These are phyloP conservation scores for Puccinia novopanici DNA, from an alignment of 1,284 basidiomycete genomes.

Conservation along the genomic window DNA sequence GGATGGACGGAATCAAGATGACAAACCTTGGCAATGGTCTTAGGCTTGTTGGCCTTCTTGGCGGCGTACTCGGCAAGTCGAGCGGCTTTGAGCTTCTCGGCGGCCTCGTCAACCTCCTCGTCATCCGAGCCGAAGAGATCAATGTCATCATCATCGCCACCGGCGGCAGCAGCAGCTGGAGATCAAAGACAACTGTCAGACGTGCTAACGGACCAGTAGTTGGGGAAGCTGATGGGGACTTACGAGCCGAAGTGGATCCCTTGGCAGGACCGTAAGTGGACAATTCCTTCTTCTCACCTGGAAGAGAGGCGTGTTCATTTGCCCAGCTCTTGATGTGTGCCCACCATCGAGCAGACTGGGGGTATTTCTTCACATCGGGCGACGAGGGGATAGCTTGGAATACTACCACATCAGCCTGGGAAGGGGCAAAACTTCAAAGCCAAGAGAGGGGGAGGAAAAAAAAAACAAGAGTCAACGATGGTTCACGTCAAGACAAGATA, in stretches of 20 bases:
- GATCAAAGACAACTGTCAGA: constrained; percentile 62
- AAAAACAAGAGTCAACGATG: not conserved
- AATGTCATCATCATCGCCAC: constrained; percentile 86
- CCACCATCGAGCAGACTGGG: constrained; percentile 89
- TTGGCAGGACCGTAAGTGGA: constrained; percentile 60
- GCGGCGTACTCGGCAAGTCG: constrained; percentile 90
- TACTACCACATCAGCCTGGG: constrained; percentile 93
- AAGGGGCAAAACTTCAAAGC: constrained; percentile 92
- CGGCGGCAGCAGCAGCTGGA: constrained; percentile 64
- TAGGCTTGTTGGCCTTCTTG: constrained; percentile 78
- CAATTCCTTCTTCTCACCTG: constrained; percentile 77
- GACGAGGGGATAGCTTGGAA: constrained; percentile 74
- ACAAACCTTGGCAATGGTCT: constrained; percentile 81
- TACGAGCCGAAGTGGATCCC: constrained; percentile 51
- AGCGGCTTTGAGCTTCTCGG: constrained; percentile 90
- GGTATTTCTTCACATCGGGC: constrained; percentile 70
- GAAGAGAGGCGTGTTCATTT: constrained; percentile 73
- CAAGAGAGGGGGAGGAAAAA: too few species aligned
- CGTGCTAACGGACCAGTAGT: constrained; percentile 58
- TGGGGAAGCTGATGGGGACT: not conserved
- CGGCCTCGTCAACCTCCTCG: constrained; percentile 88
- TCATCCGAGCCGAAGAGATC: constrained; percentile 87
- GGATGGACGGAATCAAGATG: not conserved
- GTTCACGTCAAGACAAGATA: not conserved
- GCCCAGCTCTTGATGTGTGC: constrained; percentile 85